Conservation (phyloP, 805 yeast species). For the Candida tammaniensis region DNA sequence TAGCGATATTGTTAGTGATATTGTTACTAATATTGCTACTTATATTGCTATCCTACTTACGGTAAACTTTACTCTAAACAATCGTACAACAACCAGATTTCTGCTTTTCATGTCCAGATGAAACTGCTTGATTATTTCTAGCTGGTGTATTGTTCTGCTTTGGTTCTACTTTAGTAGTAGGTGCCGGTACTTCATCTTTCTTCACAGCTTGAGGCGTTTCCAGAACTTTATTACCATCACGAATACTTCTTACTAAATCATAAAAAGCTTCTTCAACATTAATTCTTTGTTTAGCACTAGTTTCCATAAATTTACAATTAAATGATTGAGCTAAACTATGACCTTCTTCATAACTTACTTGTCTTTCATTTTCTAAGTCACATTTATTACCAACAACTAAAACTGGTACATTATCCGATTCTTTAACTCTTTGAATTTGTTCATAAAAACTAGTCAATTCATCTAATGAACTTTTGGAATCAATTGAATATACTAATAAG, state of each 20-base stretch:
- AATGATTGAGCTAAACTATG: slow-evolving; percentile 59
- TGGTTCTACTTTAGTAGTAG: slow-evolving; percentile 8
- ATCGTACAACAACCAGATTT: slow-evolving; percentile 38
- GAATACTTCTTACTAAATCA: slow-evolving; percentile 60
- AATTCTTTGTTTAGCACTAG: slow-evolving; percentile 86
- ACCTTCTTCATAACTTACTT: slow-evolving; percentile 69
- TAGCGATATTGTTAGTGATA: too few species aligned
- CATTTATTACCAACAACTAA: slow-evolving; percentile 76
- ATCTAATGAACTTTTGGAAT: slow-evolving; percentile 80
- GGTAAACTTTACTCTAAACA: slow-evolving; percentile 15
- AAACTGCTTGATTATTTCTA: slow-evolving; percentile 10
- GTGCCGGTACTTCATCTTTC: slow-evolving; percentile 9
- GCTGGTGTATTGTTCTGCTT: slow-evolving; percentile 9
- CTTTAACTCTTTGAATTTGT: slow-evolving; percentile 77
- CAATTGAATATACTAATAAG: slow-evolving; percentile 82
- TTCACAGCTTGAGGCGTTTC: not conserved
- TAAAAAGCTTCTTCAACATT: slow-evolving; percentile 87
- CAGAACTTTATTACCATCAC: slow-evolving; percentile 16
- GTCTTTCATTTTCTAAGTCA: slow-evolving; percentile 74
- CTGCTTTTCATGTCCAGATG: slow-evolving; percentile 23
- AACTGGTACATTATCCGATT: slow-evolving; percentile 70
- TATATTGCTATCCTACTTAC: too few species aligned
- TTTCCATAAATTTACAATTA: slow-evolving; percentile 77
- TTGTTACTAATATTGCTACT: too few species aligned
- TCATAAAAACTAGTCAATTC: slow-evolving; percentile 77